Conservation (phyloP, 1,139 yeast genomes). For the Yamadazyma dushanensis region DNA sequence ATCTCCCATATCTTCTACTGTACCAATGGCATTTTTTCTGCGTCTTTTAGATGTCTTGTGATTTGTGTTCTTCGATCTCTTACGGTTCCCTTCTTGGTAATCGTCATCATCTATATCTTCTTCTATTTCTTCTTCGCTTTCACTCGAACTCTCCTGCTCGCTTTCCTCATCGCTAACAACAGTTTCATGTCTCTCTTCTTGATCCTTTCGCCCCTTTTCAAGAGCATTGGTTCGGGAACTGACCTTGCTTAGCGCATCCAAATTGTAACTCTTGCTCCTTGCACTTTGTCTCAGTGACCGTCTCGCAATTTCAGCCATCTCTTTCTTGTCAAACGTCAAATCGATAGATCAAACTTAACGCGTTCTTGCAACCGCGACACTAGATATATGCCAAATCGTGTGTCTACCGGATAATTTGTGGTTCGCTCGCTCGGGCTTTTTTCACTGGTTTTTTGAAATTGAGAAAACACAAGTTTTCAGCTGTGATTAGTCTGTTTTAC, state of each 20-base stretch:
- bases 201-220: background rate
- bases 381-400: background rate
- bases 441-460: background rate
- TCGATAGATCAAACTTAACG: slow-evolving; percentile 1
- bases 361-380: slow-evolving; percentile 3
- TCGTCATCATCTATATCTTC: slow-evolving; percentile 4
- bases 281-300: slow-evolving; percentile 6
- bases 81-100: slow-evolving; percentile 5
- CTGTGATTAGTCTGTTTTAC: no score
- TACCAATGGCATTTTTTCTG: background rate
- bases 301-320: background rate
- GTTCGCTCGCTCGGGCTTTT: slow-evolving; percentile 1
- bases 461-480: background rate
- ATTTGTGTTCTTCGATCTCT: slow-evolving; percentile 1
- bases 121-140: background rate
- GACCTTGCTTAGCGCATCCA: slow-evolving; percentile 3
- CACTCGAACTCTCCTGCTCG: background rate
- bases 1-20: slow-evolving; percentile 1
- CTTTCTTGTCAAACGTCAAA: background rate
- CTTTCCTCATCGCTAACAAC: slow-evolving; percentile 1
- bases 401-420: background rate
- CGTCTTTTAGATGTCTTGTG: background rate
- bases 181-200: background rate
- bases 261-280: slow-evolving; percentile 6
- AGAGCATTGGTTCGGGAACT: slow-evolving; percentile 2